These are phyloP conservation scores for Penicillium maclennaniae DNA, from an alignment of 495 filamentous ascomycete species.

Conservation along the genomic window DNA sequence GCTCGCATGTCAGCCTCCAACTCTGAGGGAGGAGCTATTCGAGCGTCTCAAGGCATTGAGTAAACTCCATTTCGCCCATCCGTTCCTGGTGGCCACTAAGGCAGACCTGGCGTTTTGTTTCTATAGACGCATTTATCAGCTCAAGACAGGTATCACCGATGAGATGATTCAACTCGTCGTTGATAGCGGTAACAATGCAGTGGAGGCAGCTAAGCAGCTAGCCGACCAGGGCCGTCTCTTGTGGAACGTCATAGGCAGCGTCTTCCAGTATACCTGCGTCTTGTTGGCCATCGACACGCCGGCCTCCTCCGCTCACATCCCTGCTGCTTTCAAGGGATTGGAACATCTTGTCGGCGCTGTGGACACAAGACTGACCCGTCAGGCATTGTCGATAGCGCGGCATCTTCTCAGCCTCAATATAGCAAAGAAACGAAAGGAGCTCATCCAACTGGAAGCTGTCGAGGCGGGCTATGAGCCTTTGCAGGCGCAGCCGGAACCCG, in stretches of 20 bases:
- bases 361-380: slow-evolving; percentile 26
- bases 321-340: slow-evolving; percentile 23
- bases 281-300: slow-evolving; percentile 30
- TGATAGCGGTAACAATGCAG: background rate
- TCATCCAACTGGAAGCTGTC: slow-evolving; percentile 29
- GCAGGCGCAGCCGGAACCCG: background rate
- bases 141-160: slow-evolving; percentile 5
- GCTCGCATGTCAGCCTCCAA: background rate
- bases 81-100: slow-evolving; percentile 30
- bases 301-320: slow-evolving; percentile 18
- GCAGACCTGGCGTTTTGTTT: slow-evolving; percentile 32
- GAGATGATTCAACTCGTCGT: background rate
- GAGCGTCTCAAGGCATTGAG: background rate
- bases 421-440: slow-evolving; percentile 28
- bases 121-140: slow-evolving; percentile 32
- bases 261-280: slow-evolving; percentile 30
- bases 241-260: slow-evolving; percentile 34
- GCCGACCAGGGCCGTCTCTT: slow-evolving; percentile 26
- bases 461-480: slow-evolving; percentile 22
- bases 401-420: slow-evolving; percentile 28
- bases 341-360: slow-evolving; percentile 27
- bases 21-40: background rate
- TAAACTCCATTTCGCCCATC: slow-evolving; percentile 15
- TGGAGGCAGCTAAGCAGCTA: slow-evolving; percentile 24
- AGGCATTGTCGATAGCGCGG: slow-evolving; percentile 30